Base-by-base conservation (phyloP, 176 grass and related monocot genomes). In the Eleusine coracana region DNA sequence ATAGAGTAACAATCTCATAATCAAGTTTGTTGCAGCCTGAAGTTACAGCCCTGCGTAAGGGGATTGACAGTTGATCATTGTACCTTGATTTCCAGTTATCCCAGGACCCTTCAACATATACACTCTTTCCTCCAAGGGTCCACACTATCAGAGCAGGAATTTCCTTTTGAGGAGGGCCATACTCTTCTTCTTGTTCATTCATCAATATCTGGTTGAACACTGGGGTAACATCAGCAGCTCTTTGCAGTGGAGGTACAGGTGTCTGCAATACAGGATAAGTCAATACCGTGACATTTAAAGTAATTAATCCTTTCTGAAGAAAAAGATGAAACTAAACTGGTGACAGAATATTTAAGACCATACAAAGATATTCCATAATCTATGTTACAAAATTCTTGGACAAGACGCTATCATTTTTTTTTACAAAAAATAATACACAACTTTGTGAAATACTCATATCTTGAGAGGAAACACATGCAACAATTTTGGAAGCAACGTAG, bases 41-140 rank as follows among this genome's bases (percentile, higher is more conserved):
- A 76, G 31, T 52, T 86, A 61, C 75, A 52, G 6, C 36, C 72
- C 56, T 27, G 65, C 65, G 66, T 67, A 73, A 80, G 36, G n/a
- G 16, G 12, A 14, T 82, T 58, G 58, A 11, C 27, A 82, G 21
- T 63, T 58, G 81, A 60, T 71, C 67, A 38, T 6, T 80, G 38
- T 88, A 96, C 93, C 93, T 94, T 84, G 97, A 86, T 88, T 80
- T 96, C 97, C 97, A 99, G 62, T 96, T 91, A 87, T 99, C 97
- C 97, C 97, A 99, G 73, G 97, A 99, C 81, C 97, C 97, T 90
- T 99, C 97, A 74, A 99, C 97, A 72, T 79, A 87, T 62, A 96
- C 89, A 83, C 49, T 86, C 27, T 89, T 93, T 83, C 97, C 97
- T 75, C 93, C 97, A 66, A 91, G 83, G 55, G 91, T 96, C 97